Evolutionary conservation across 2,329 filamentous ascomycete genomes (phyloP), one percentile per base, ranked within the genome.

Genomic region (Exophiala mesophila): DNA sequence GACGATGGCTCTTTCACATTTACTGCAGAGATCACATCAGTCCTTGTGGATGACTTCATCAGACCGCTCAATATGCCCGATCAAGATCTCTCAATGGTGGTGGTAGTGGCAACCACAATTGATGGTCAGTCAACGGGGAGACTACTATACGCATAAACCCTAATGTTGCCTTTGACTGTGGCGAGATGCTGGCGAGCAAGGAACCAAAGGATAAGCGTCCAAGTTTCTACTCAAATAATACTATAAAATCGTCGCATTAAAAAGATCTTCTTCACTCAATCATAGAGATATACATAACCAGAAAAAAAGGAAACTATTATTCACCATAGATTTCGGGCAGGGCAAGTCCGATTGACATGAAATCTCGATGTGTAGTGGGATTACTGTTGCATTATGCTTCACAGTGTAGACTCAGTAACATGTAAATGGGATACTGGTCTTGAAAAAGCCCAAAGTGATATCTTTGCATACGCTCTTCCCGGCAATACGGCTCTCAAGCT

Each of bases 401-500:
- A 6, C 6, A 26, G 7, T 26, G 23, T 26, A 12, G 23, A 26
- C 7, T 26, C 23, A 26, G 23, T 26, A 26, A 26, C 12, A 7
- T 7, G 7, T 12, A 26, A 26, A 6, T 12, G 6, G 23, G 23
- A 12, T 26, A 26, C 23, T 12, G 23, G 12, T 6, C 12, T 6
- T 12, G 12, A 26, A 26, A 26, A 26, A 26, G 23, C 23, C 23
- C 23, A 12, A 26, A 26, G 23, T 26, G 23, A 26, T 12, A 26
- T 7, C 23, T 7, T 26, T 6, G 12, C 23, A 7, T 7, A 26
- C 6, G 7, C 7, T 26, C 23, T 7, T 26, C 12, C 23, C 23
- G 12, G 12, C 23, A 26, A 6, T 26, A 12, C 23, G n/a, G n/a
- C 12, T 26, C 23, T 73, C 68, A 28, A 74, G 47, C 57, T 3